Base-by-base conservation (phyloP, 2,329 filamentous ascomycete genomes). In the Talaromyces sp. region DNA sequence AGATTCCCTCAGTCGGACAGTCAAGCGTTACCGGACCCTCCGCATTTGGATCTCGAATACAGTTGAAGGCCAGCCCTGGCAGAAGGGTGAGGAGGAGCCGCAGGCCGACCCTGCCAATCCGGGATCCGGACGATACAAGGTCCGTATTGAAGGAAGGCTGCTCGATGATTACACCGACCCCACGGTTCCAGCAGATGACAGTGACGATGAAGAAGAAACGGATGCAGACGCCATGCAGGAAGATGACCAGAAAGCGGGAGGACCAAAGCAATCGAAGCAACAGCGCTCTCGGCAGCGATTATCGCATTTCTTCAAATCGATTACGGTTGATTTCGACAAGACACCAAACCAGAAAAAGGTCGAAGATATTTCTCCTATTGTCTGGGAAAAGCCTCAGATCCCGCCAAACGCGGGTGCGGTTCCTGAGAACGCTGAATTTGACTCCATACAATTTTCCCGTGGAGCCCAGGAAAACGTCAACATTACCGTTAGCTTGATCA, bases 1-100 rank as follows among this genome's bases (percentile, higher is more conserved):
- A 64, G 93, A 98, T 72, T 87, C 86, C 50, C 85, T 91, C 58
- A 89, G 85, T 72, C 86, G 88, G 65, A 88, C 87, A 63, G 81
- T 86, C 62, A 95, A 91, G 84, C 86, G 90, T 66, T 89, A 88
- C 75, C 90, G 89, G 71, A 96, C 91, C 2, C 81, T 99, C 75
- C 89, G 93, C 64, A 85, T 99, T 64, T 98, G 92, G 92, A 88
- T 99, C 69, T 93, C 87, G 69, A 99, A 99, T 76, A 96, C 92
- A 1, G 91, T 89, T 35, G 91, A 97, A 74, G 91, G 95, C 70
- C 95, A 99, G 77, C 88, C 89, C 32, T 98, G 95, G 95, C 95
- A 99, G 66, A 88, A 93, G 71, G 85, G 85, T 38, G 92, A 96
- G 70, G 49, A 19, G 24, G 49, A 52, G 17, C 24, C 24, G 26